Base-by-base conservation (phyloP, 371 early-diverging fungal species). In the Smittium culicis region DNA sequence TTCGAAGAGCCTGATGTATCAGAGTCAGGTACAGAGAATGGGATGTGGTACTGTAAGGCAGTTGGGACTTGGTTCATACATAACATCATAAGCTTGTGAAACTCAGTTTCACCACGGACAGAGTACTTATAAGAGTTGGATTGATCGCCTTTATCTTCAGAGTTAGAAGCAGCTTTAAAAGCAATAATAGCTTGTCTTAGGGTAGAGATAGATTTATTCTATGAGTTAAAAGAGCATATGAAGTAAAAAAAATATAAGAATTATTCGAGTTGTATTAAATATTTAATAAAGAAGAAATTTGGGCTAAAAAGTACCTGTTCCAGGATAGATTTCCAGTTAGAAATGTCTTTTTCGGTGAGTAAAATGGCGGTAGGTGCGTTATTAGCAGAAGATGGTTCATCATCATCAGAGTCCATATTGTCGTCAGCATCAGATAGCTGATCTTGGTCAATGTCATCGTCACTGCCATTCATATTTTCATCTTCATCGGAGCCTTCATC, bases 141-240 rank as follows among this genome's bases (percentile, higher is more conserved):
- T 34, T 76, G 79, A 16, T 78, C 80, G 34, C 81, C 79, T 63
- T 87, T 85, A 67, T 91, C 88, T 28, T 88, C 85, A 79, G 86
- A 81, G 64, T 86, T 84, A 54, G 88, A 84, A 11, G 90, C 93
- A 2, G 89, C 84, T 64, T 87, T 85, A 77, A 93, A 89, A 1
- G 93, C 95, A 34, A 87, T 73, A 31, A 93, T 71, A 35, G 92
- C 73, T 65, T 83, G 82, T 67, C 86, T 85, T 58, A 88, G 75
- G 28, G 83, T 71, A 30, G 77, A 75, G 59, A 85, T 76, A 5
- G 86, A 84, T 63, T 86, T 71, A 64, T 73, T 79, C 75, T 81
- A 70, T 1, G 70, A n/a, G n/a, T n/a, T n/a, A n/a, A n/a, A n/a
- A n/a, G n/a, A n/a, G n/a, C n/a, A n/a, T n/a, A n/a, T n/a, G n/a